Evolutionary conservation across 2,329 filamentous ascomycete species (phyloP), one percentile per base, ranked within the genome.

Genomic region (Penicillium hordei): DNA sequence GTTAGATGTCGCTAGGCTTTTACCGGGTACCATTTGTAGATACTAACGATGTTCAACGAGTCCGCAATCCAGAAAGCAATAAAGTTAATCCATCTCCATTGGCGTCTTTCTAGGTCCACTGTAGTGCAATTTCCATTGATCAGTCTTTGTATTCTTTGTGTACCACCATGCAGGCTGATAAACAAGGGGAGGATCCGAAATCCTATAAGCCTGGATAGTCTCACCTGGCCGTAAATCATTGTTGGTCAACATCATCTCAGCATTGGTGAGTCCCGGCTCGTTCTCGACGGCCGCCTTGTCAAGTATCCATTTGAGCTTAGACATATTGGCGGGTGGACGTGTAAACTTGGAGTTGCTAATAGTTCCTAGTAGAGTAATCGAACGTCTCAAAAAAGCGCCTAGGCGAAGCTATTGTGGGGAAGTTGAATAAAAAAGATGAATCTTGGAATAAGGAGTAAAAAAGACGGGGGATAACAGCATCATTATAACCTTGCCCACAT

Each of bases 31-130:
- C 9, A 10, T 33, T 31, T 23, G 1, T 31, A 17, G 8, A 36
- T 29, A 66, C 77, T 69, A 66, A 82, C 80, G 71, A 94, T 91
- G 73, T 93, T 93, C 78, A 93, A 91, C 0, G 86, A 89, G 75
- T 93, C 90, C 31, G 89, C 88, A 68, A 94, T 83, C 90, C 90
- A 93, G 72, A 94, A 94, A 15, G 86, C 89, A 40, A 96, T 89
- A 71, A 92, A 96, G 75, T 96, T 96, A 86, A 89, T 91, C 31
- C 89, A 79, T 19, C 87, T 86, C 92, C 93, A 97, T 83, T 90
- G 85, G 54, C 93, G 86, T 57, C 91, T 85, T 62, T 85, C 86
- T 17, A 86, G 86, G 71, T 95, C 91, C 51, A 97, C 91, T 68
- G 86, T 81, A 72, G 19, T 44, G 45, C 33, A 21, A 13, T 42